Base-by-base conservation (phyloP, 1,284 basidiomycete genomes). In the Pisolithus thermaeus region DNA sequence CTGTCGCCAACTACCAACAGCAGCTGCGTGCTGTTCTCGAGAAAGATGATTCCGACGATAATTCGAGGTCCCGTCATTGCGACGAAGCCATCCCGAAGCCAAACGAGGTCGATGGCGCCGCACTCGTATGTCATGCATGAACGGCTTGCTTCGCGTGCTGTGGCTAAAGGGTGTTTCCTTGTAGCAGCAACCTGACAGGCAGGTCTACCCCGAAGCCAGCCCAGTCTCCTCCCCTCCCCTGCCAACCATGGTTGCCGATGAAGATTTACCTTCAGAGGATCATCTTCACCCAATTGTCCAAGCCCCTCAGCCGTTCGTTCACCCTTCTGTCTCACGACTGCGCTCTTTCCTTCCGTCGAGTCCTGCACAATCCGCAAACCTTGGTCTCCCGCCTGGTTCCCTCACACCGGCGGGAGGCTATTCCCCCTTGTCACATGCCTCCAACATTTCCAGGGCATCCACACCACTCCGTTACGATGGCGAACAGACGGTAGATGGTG, bases 281-380 rank as follows among this genome's bases (percentile, higher is more conserved):
- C 61, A 66, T 9, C 56, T 57, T 36, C 59, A 58, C 20, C 62
- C 62, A 12, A 58, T 66, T 11, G 62, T 70, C 16, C 71, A 71
- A 49, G 61, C 72, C 5, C 60, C 73, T 27, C 75, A 71, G 52
- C 77, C 80, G 6, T 84, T 83, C 63, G 62, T 88, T 55, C 88
- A 92, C 62, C 90, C 90, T 1, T 83, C 78, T 25, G 80, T 94
- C 7, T 96, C 92, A 12, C 80, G 92, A 20, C 77, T 96, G 40
- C 87, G 92, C 36, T 90, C 88, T 2, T 78, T 73, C 55, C 77
- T 76, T 9, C 79, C 82, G 16, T 76, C 75, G 49, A 64, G 72
- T 2, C 78, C 74, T 27, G 58, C 74, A 5, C 82, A 78, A 20
- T 74, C 75, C 45, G 75, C 71, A 8, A 79, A 76, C 59, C 63